phyloP scores from a whole-genome alignment of 768 basidiomycete species.

The Strobilomyces dryophilus region DNA sequence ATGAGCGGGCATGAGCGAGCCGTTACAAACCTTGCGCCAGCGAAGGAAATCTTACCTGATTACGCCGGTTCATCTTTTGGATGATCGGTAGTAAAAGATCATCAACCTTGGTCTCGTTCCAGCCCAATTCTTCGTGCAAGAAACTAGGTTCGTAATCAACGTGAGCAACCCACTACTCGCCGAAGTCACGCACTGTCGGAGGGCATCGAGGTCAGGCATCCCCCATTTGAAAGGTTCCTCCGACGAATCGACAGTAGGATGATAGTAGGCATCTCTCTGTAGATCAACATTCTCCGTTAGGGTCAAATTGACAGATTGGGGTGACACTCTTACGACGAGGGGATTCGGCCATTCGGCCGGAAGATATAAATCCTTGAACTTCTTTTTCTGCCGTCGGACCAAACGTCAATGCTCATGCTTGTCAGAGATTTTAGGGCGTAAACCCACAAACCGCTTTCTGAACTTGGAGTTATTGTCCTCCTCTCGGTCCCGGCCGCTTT shows the following conservation, averaged over 20 bases:
- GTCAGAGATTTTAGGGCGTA: slow-evolving; percentile 8
- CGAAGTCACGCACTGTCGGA: slow-evolving; percentile 60
- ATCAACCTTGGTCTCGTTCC: slow-evolving; percentile 81
- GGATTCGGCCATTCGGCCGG: slow-evolving; percentile 87
- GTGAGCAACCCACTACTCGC: slow-evolving; percentile 11
- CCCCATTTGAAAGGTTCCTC: slow-evolving; percentile 97
- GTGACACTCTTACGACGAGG: slow-evolving; percentile 61
- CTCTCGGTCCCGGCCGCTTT: slow-evolving; percentile 80
- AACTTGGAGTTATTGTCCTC: slow-evolving; percentile 74
- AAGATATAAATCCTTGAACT: slow-evolving; percentile 79
- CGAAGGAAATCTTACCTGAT: slow-evolving; percentile 46
- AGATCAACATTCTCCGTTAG: slow-evolving; percentile 1
- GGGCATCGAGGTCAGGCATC: slow-evolving; percentile 89
- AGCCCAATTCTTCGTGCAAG: slow-evolving; percentile 72
- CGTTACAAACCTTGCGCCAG: background rate
- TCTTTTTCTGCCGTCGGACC: slow-evolving; percentile 65
- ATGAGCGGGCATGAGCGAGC: background rate
- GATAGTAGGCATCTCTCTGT: slow-evolving; percentile 89
- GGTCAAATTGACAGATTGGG: slow-evolving; percentile 2
- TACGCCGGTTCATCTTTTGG: slow-evolving; percentile 79
- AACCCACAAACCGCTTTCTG: slow-evolving; percentile 79
- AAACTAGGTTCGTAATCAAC: slow-evolving; percentile 41
- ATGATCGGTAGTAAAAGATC: slow-evolving; percentile 91
- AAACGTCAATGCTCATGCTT: slow-evolving; percentile 7
- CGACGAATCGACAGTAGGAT: slow-evolving; percentile 86